Percentiles rank a stretch among this genome's conserved stretches.
Conservation (phyloP, 495 filamentous ascomycete genomes). For the Penicillium ochrochloron region DNA sequence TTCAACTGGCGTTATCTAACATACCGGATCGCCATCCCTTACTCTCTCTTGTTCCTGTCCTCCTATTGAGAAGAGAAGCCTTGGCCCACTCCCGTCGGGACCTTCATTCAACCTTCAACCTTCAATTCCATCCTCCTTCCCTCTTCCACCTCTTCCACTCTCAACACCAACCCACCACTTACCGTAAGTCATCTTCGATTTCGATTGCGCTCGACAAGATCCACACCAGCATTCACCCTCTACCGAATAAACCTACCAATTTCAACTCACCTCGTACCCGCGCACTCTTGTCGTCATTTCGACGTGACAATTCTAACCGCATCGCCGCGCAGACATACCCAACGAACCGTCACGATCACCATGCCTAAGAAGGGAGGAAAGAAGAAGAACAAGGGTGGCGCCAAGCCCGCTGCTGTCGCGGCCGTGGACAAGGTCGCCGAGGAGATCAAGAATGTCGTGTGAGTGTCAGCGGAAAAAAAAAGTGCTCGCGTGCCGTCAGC, state of each 20-base stretch:
- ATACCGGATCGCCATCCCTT: constrained; percentile 39
- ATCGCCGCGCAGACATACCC: constrained; percentile 16
- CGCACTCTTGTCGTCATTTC: constrained; percentile 25
- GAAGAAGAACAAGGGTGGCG: constrained; percentile 44
- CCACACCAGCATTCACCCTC: background rate
- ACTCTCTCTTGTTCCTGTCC: background rate
- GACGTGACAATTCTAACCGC: constrained; percentile 19
- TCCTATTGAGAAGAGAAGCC: background rate
- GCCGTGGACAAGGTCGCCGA: constrained; percentile 39
- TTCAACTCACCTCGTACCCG: background rate
- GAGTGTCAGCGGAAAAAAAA: constrained; percentile 30
- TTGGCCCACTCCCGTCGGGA: constrained; percentile 27
- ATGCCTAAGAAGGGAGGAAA: constrained; percentile 56
- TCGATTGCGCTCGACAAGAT: background rate
- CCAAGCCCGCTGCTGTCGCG: constrained; percentile 36
- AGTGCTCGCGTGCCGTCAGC: constrained; percentile 24
- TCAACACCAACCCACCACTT: constrained; percentile 9
- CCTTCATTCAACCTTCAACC: constrained; percentile 9
- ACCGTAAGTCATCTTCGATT: constrained; percentile 14
- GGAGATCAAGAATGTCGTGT: constrained; percentile 49
- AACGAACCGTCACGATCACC: constrained; percentile 30
- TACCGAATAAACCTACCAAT: background rate
- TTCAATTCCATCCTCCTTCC: constrained; percentile 18
- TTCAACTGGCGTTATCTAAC: constrained; percentile 14
- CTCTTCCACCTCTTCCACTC: constrained; percentile 11